Base-by-base conservation (phyloP, 305 asterid species). In the Solanum hybrid region DNA sequence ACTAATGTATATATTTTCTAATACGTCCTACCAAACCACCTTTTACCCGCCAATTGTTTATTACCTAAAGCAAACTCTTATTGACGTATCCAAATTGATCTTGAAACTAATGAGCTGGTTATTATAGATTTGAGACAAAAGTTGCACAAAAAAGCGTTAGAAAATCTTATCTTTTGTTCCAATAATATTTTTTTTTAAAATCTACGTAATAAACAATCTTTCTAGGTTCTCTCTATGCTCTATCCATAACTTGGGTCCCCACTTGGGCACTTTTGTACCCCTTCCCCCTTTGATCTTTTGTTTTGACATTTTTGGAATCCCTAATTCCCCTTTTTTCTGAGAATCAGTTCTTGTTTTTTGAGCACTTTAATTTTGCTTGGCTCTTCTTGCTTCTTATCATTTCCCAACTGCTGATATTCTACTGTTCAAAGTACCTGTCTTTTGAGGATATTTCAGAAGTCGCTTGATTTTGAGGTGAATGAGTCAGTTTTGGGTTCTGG, bases 401-500 rank as follows among this genome's bases (percentile, higher is more conserved):
- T 79, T 79, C 86, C 71, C 69, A 27, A 81, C 71, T 24, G 24
- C n/a, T 13, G 6, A 40, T 80, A 38, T 80, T 80, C 1, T 40
- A 40, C 36, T 40, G 37, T 27, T 81, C 37, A 42, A 81, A 81
- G 37, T 81, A 14, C 64, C 19, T 13, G 66, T 14, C 10, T 90
- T 87, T 69, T 26, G 45, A 86, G 42, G 91, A 42, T 86, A 82
- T 77, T 56, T 88, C 56, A n/a, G 77, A 38, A 89, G 86, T 90
- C 29, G 45, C n/a, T 76, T 89, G 91, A 75, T 81, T 89, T 89
- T 11, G 86, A 32, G 71, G 38, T 77, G 51, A 91, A 91, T 73
- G 90, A 91, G 71, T 88, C 85, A 24, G 9, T 89, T 93, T 90
- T 87, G 88, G 88, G 40, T 86, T 71, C 35, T 87, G 91, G 87